Evolutionary conservation across 768 basidiomycete species (phyloP), one percentile per base, ranked within the genome.

Genomic region (Rhizopogon rudus): DNA sequence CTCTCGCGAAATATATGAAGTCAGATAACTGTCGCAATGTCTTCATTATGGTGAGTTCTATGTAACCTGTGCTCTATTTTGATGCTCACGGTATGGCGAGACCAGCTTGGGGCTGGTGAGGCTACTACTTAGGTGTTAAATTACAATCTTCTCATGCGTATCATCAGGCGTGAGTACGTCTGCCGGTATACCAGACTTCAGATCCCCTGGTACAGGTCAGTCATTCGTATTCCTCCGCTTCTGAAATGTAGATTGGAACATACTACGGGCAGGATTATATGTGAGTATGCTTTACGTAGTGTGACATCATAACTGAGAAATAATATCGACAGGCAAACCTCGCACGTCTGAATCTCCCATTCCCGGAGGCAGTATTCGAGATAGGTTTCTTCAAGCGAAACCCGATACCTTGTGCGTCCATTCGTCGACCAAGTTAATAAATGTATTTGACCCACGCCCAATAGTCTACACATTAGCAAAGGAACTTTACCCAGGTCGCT

Each of bases 341-440:
- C 33, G 82, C 85, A 28, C 77, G 84, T 58, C 71, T 93, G 42
- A 87, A 87, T 16, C 78, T 93, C 13, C 94, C 93, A n/a, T 84
- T 88, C 63, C 93, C 95, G 0, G 95, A 98, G 65, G 95, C 95
- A 0, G 94, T 98, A 31, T 98, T 98, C 63, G 91, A 98, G 61
- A 88, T 98, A 63, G 75, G 76, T 48, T 98, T 86, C 74, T 95
- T 98, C 76, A 77, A 82, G 60, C 65, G 72, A 43, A 90, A 91
- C 58, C 93, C 93, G 3, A 73, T 83, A 14, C 91, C 93, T 33
- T 93, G 91, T 91, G 63, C 57, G 84, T 67, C 35, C 16, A 41
- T 37, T 9, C 25, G 13, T 45, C 17, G 12, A 28, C 9, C 40
- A 37, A 45, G 13, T 20, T 25, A 17, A n/a, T 6, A 7, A 9